phyloP scores from a whole-genome alignment of 2,329 filamentous ascomycete genomes.

The Botryotinia calthae region DNA sequence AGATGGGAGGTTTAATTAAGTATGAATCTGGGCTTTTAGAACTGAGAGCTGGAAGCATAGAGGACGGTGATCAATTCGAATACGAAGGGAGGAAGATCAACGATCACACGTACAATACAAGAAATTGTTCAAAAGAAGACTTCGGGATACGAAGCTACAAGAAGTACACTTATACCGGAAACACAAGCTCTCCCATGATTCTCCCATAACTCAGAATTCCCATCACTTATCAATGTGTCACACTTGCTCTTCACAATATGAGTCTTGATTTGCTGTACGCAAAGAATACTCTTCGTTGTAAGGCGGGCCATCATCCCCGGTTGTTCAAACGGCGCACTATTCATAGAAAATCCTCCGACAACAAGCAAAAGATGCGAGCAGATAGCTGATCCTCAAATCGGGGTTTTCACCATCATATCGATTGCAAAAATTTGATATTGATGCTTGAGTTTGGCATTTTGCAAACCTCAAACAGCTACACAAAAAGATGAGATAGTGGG shows the following conservation, averaged over 20 bases:
- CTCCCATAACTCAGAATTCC: not conserved
- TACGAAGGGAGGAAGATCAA: not conserved
- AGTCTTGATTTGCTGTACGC: slow-evolving; percentile 21
- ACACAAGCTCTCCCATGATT: slow-evolving; percentile 1
- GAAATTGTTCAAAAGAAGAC: not conserved
- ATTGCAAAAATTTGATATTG: slow-evolving; percentile 1
- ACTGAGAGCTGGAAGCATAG: not conserved
- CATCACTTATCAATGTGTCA: slow-evolving; percentile 41
- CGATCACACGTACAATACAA: not conserved
- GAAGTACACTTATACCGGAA: slow-evolving; percentile 12
- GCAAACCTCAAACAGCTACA: slow-evolving; percentile 19
- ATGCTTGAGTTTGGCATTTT: slow-evolving; percentile 4
- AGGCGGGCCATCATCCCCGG: slow-evolving; percentile 15
- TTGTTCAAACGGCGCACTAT: slow-evolving; percentile 10
- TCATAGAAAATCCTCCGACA: slow-evolving; percentile 13
- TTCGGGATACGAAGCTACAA: slow-evolving; percentile 2
- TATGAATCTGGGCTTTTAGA: not conserved
- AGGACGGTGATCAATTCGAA: slow-evolving; percentile 19
- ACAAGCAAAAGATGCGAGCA: not conserved
- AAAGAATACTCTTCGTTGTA: slow-evolving; percentile 18
- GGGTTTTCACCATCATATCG: not conserved
- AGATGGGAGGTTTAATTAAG: not conserved
- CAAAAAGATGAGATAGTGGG: slow-evolving; percentile 7
- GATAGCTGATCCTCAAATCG: not conserved
- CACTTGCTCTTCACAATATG: slow-evolving; percentile 1